Conservation (phyloP, 2,329 filamentous ascomycete species). For the Neofusicoccum sp. region DNA sequence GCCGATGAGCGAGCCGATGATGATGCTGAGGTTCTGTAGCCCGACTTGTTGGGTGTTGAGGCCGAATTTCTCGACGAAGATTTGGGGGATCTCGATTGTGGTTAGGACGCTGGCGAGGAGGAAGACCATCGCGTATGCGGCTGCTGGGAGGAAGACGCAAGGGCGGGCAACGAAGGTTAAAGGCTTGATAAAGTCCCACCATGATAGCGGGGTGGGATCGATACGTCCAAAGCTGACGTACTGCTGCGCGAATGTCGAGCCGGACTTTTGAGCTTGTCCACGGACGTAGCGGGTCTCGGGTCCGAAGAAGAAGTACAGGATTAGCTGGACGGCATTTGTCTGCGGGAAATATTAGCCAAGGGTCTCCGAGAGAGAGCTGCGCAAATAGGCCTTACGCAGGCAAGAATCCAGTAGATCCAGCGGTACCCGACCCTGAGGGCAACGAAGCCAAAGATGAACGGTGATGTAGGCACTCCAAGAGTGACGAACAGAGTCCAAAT, state of each 20-base stretch:
- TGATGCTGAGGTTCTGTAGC: constrained; percentile 59
- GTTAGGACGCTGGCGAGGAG: constrained; percentile 56
- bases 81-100: constrained; percentile 62
- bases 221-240: constrained; percentile 50
- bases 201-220: constrained; percentile 53
- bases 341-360: constrained; percentile 27
- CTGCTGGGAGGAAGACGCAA: constrained; percentile 54
- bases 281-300: constrained; percentile 61
- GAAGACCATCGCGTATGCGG: constrained; percentile 61
- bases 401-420: constrained; percentile 64
- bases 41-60: constrained; percentile 62
- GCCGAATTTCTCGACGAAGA: constrained; percentile 58
- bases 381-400: constrained; percentile 43
- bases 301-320: constrained; percentile 58
- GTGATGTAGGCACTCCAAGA: constrained; percentile 48
- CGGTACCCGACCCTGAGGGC: constrained; percentile 56
- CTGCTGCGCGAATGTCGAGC: constrained; percentile 47
- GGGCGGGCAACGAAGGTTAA: constrained; percentile 50
- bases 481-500: constrained; percentile 61
- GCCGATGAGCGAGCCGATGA: constrained; percentile 60
- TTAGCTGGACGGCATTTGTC: constrained; percentile 60
- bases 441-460: constrained; percentile 50
- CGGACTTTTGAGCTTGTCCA: constrained; percentile 29
- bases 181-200: constrained; percentile 56
- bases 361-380: background rate